Conservation (phyloP, 1,284 basidiomycete species). For the Gastroboletus turbinatus region DNA sequence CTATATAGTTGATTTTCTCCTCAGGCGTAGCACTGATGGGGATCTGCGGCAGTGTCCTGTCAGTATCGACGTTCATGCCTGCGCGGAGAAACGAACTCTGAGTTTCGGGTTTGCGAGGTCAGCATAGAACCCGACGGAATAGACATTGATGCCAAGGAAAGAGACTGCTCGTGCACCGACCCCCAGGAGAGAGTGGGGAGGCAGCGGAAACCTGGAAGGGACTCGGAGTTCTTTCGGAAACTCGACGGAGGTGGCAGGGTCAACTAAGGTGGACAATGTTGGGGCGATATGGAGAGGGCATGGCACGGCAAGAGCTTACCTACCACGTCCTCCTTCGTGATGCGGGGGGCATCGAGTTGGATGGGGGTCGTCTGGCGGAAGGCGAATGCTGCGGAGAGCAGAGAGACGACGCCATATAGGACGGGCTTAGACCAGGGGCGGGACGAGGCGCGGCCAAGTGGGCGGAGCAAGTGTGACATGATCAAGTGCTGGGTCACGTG, state of each 20-base stretch:
- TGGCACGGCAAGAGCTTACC: conserved; percentile 13
- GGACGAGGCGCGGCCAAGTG: not conserved
- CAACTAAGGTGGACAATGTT: conserved; percentile 38
- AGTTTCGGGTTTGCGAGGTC: conserved; percentile 65
- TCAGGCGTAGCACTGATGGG: conserved; percentile 52
- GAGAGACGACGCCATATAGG: conserved; percentile 37
- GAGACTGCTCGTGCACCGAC: conserved; percentile 84
- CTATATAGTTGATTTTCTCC: conserved; percentile 68
- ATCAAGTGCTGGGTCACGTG: conserved; percentile 19
- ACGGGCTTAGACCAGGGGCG: conserved; percentile 22
- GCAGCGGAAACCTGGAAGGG: conserved; percentile 58
- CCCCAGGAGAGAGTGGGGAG: conserved; percentile 70
- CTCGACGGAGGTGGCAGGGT: conserved; percentile 67
- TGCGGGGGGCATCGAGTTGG: conserved; percentile 39
- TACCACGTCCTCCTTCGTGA: conserved; percentile 18
- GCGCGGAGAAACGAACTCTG: conserved; percentile 40
- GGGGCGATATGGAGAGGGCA: not conserved
- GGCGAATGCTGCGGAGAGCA: conserved; percentile 34
- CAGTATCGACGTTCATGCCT: not conserved
- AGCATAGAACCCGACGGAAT: conserved; percentile 85
- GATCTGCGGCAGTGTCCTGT: conserved; percentile 34
- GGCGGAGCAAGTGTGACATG: conserved; percentile 20
- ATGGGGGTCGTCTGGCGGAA: conserved; percentile 30
- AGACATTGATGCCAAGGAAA: conserved; percentile 81
- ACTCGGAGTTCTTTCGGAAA: conserved; percentile 67